These are phyloP conservation scores for Epichloe sp. DNA, from an alignment of 2,329 filamentous ascomycete genomes.

Conservation along the genomic window DNA sequence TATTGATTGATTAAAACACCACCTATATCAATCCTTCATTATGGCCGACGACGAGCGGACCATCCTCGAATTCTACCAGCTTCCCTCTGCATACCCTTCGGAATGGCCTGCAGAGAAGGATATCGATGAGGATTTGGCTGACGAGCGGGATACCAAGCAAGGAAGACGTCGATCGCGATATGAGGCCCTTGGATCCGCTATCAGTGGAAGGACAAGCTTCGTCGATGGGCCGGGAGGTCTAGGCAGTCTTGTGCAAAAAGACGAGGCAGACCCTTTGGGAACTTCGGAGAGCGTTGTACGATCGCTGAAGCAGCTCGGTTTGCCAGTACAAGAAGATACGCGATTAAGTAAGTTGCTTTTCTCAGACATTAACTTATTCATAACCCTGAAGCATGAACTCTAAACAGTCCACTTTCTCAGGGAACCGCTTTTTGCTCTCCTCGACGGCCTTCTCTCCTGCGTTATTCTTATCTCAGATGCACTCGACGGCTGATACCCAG, in stretches of 20 bases:
- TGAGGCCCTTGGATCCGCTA: constrained; percentile 66
- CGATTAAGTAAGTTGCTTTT: constrained; percentile 49
- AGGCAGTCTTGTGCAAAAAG: constrained; percentile 71
- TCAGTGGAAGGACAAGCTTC: constrained; percentile 51
- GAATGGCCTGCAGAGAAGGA: constrained; percentile 79
- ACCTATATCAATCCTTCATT: constrained; percentile 8
- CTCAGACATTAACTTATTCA: constrained; percentile 4
- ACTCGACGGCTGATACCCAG: constrained; percentile 73
- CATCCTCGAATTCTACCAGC: constrained; percentile 81
- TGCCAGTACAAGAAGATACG: constrained; percentile 74
- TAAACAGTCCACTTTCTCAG: constrained; percentile 25
- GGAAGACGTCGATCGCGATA: constrained; percentile 63
- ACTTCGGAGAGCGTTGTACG: constrained; percentile 74
- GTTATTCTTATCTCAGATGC: constrained; percentile 83
- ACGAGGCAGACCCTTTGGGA: constrained; percentile 89
- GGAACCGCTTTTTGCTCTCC: constrained; percentile 87
- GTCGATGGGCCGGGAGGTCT: constrained; percentile 27
- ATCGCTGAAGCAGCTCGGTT: constrained; percentile 60
- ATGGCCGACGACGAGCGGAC: constrained; percentile 63
- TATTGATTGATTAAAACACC: background rate
- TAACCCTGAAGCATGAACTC: background rate
- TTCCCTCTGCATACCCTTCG: constrained; percentile 65
- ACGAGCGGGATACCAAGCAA: constrained; percentile 36
- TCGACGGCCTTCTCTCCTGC: constrained; percentile 92
- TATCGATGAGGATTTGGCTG: constrained; percentile 51